phyloP scores from a whole-genome alignment of 2,329 filamentous ascomycete genomes.

The Chaetomiaceae sp. region DNA sequence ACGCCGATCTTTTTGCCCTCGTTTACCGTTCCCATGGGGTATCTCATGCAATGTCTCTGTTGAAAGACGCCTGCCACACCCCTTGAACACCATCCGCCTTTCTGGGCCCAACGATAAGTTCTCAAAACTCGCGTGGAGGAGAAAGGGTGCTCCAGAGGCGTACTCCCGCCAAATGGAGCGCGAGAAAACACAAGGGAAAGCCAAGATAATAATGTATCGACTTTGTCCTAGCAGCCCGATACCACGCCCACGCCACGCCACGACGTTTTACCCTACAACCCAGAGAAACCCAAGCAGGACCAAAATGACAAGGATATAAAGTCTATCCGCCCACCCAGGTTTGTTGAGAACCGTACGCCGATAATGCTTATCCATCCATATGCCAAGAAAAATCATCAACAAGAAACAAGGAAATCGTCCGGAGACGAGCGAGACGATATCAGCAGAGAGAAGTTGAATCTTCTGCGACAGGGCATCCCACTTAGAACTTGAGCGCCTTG shows the following conservation, averaged over 20 bases:
- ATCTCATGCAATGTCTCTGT: constrained; percentile 32
- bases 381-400: constrained; percentile 18
- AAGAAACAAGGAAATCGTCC: constrained; percentile 15
- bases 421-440: constrained; percentile 22
- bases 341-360: constrained; percentile 35
- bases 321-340: constrained; percentile 29
- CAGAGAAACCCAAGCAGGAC: constrained; percentile 14
- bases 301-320: constrained; percentile 24
- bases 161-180: constrained; percentile 10
- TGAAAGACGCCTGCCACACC: constrained; percentile 30
- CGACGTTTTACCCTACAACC: constrained; percentile 16
- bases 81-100: constrained; percentile 10
- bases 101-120: constrained; percentile 16
- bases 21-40: constrained; percentile 29
- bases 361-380: constrained; percentile 25
- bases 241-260: constrained; percentile 7
- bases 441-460: constrained; percentile 30
- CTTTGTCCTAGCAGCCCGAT: constrained; percentile 7
- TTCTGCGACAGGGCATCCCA: constrained; percentile 24
- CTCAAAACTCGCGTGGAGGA: constrained; percentile 17
- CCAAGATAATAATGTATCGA: constrained; percentile 14
- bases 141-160: constrained; percentile 16
- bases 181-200: constrained; percentile 12
- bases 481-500: constrained; percentile 87
- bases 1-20: constrained; percentile 27